Evolutionary conservation across 345 rosid species (phyloP).

Genomic region (Murraya koenigii): DNA sequence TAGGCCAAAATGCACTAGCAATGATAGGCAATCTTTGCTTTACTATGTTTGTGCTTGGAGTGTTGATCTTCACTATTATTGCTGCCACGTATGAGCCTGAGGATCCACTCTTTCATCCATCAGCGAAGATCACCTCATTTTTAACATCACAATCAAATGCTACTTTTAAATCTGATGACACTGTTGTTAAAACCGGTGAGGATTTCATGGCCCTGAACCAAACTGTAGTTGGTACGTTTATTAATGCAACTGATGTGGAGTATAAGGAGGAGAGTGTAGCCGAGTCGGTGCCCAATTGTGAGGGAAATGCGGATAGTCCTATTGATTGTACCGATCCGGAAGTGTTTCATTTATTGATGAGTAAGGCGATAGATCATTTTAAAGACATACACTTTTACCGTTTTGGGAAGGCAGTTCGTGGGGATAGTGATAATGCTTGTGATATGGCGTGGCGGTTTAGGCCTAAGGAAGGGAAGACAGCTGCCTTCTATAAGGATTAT

Average conservation of each 20-base stretch:
- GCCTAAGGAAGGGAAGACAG: slow-evolving; percentile 91
- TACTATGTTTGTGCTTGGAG: slow-evolving; percentile 74
- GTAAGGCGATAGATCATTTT: slow-evolving; percentile 66
- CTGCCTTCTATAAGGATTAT: slow-evolving; percentile 87
- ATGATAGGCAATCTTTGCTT: slow-evolving; percentile 85
- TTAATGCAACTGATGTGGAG: slow-evolving; percentile 65
- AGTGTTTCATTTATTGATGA: slow-evolving; percentile 87
- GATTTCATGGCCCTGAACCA: slow-evolving; percentile 81
- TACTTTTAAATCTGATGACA: slow-evolving; percentile 68
- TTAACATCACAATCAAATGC: slow-evolving; percentile 79
- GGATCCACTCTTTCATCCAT: slow-evolving; percentile 83
- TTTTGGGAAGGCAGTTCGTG: slow-evolving; percentile 74
- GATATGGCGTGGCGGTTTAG: slow-evolving; percentile 96
- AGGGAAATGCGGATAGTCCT: slow-evolving; percentile 37
- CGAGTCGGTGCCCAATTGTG: slow-evolving; percentile 31
- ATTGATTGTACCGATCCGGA: slow-evolving; percentile 82
- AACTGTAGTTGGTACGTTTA: slow-evolving; percentile 56
- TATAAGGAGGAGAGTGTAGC: slow-evolving; percentile 9
- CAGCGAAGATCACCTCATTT: slow-evolving; percentile 73
- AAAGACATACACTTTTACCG: slow-evolving; percentile 86
- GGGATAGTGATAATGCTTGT: slow-evolving; percentile 50
- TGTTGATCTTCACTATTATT: slow-evolving; percentile 81
- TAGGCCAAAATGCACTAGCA: slow-evolving; percentile 75
- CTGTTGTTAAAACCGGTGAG: slow-evolving; percentile 80
- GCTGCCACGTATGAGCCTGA: slow-evolving; percentile 93